Conservation (phyloP, 2,329 filamentous ascomycete genomes). For the Penicillium glabrum region DNA sequence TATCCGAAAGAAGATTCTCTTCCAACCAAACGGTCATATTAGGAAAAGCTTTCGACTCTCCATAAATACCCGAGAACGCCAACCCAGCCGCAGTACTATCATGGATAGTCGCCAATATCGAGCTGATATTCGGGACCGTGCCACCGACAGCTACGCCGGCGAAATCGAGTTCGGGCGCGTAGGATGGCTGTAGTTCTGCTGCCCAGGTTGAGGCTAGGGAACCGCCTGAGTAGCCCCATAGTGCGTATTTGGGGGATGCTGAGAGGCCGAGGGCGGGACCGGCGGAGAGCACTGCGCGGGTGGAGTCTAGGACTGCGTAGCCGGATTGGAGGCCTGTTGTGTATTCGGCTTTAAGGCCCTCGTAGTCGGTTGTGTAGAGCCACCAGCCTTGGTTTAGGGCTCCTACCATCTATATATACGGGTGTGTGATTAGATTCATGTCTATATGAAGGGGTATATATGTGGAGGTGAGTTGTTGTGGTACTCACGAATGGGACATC, state of each 20-base stretch:
- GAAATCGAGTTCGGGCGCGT: slow-evolving; percentile 20
- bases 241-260: slow-evolving; percentile 11
- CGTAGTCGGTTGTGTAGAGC: slow-evolving; percentile 49
- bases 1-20: background rate
- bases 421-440: too few relatives aligned
- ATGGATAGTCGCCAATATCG: slow-evolving; percentile 23
- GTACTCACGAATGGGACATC: slow-evolving; percentile 1
- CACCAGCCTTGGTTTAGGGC: slow-evolving; percentile 47
- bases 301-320: slow-evolving; percentile 44
- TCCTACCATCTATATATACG: slow-evolving; percentile 20
- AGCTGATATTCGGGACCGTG: slow-evolving; percentile 28
- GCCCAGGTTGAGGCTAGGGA: slow-evolving; percentile 13
- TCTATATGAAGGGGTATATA: too few relatives aligned
- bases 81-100: slow-evolving; percentile 23
- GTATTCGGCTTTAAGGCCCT: slow-evolving; percentile 46
- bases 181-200: slow-evolving; percentile 15
- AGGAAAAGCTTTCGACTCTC: slow-evolving; percentile 23
- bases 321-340: slow-evolving; percentile 42
- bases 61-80: slow-evolving; percentile 21
- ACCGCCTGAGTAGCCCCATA: slow-evolving; percentile 22
- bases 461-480: too few relatives aligned
- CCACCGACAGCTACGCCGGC: slow-evolving; percentile 32
- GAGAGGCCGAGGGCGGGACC: slow-evolving; percentile 23
- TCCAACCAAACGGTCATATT: slow-evolving; percentile 15
- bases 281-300: slow-evolving; percentile 39